Evolutionary conservation across 2,329 filamentous ascomycete species (phyloP), one percentile per base, ranked within the genome.

Genomic region (Fusarium subtropicale): DNA sequence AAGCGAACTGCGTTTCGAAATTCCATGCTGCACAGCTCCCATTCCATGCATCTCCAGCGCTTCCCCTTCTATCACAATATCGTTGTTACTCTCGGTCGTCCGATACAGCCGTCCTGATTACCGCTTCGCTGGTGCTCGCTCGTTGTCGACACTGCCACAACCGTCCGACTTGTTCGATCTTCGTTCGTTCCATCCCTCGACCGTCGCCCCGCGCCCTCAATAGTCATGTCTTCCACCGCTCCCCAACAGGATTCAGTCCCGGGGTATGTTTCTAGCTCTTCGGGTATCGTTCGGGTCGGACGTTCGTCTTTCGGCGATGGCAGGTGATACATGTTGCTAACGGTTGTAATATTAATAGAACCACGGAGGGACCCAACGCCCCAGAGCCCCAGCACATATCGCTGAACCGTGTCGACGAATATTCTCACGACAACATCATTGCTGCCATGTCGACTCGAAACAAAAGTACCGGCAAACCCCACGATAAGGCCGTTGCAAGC

Each of bases 191-290:
- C 24, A 16, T 34, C 31, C 22, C 26, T 30, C 26, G 51, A 47
- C n/a, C 13, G 7, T 39, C 11, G 28, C n/a, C 12, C 51, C 13
- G 36, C 36, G 56, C 46, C 28, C 24, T 24, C 26, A 3, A n/a
- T 9, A 26, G n/a, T 18, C 18, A 69, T 70, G 66, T 56, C 61
- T n/a, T 69, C 66, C 20, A 39, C 56, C 42, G 22, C 7, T 12
- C 45, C 62, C 38, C 50, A 54, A 18, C 62, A 60, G 36, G 62
- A 62, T 33, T 69, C 66, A 46, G 66, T 39, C 57, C 30, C 15
- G 11, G 34, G 50, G 66, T 70, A 70, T 10, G 66, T 63, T 28
- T 16, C 38, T 34, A 28, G 45, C 47, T 52, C 33, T 31, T 50
- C 31, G 18, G 34, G 20, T 20, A 22, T 22, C 41, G 39, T 44